Base-by-base conservation (phyloP, 352 stramenopile genomes). In the Peronosclerospora sorghi region DNA sequence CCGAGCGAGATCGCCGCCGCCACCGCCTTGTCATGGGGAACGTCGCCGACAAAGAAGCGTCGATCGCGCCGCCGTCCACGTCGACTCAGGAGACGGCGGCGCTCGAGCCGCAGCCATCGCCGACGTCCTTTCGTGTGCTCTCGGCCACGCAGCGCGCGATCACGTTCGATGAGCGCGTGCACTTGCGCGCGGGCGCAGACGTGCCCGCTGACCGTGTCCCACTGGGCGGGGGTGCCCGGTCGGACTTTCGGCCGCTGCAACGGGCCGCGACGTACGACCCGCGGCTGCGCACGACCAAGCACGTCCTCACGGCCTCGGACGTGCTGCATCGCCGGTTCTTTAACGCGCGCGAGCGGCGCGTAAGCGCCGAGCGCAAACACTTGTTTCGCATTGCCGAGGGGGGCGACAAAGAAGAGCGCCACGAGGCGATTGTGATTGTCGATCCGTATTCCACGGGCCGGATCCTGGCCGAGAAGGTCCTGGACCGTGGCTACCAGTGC, bases 401-500 rank as follows among this genome's bases (percentile, higher is more conserved):
- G n/a, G 35, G 35, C 14, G 54, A 65, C 15, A 48, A 47, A 23
- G n/a, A n/a, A n/a, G 59, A 67, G 29, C 45, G 42, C 5, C 47
- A 54, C 20, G 48, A 76, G n/a, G 79, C 81, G 7, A 73, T 97
- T 9, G 86, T 97, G n/a, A 66, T 98, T 24, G 83, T 98, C 8
- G 90, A 97, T 54, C 91, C 94, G 5, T 98, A 97, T 63, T 96
- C 85, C 0, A 97, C 93, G 35, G 95, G 92, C 47, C 92, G 85
- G 58, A 79, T 95, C 35, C 59, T 98, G 18, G 91, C 85, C 0
- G 67, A 96, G 45, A 81, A 92, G 47, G 83, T 92, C 1, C 45
- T 83, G 35, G 78, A 71, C 39, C 79, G 84, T 32, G 93, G 90
- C 20, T 97, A 92, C 55, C 73, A 65, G 1, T 78, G 63, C 55